Conservation (phyloP, 2,329 filamentous ascomycete genomes). For the Paraphoma chrysanthemicola region DNA sequence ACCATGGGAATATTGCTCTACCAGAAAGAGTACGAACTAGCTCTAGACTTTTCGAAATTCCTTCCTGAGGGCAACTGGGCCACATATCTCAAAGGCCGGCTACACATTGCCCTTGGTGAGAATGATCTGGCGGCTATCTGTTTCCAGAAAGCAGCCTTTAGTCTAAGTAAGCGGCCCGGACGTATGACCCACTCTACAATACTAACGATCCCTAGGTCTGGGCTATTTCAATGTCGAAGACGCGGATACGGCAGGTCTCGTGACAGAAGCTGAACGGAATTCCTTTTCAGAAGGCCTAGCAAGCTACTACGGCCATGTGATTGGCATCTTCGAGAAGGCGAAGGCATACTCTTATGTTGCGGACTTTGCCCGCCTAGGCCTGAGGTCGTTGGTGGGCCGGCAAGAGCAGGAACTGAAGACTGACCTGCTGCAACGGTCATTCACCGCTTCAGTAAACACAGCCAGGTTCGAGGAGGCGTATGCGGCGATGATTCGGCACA, state of each 20-base stretch:
- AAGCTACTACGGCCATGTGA: conserved; percentile 86
- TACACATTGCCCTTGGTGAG: conserved; percentile 76
- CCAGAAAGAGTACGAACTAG: conserved; percentile 56
- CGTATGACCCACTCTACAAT: neutral
- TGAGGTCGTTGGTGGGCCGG: conserved; percentile 49
- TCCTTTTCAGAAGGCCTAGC: conserved; percentile 75
- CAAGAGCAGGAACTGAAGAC: conserved; percentile 43
- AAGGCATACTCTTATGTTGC: conserved; percentile 81
- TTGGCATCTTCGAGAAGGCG: conserved; percentile 79
- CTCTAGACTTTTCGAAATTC: conserved; percentile 72
- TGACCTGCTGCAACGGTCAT: conserved; percentile 77
- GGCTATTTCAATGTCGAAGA: conserved; percentile 46
- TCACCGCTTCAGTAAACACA: conserved; percentile 80
- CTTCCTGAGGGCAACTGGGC: conserved; percentile 65
- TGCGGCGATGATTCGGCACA: conserved; percentile 75
- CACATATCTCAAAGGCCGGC: conserved; percentile 82
- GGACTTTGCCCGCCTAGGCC: conserved; percentile 79
- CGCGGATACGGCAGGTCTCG: conserved; percentile 60
- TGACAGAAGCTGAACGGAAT: conserved; percentile 76
- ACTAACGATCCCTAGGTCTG: conserved; percentile 36
- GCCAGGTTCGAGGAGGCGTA: conserved; percentile 85
- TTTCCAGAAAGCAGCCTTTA: conserved; percentile 84
- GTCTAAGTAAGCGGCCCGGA: conserved; percentile 69
- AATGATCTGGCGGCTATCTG: conserved; percentile 73
- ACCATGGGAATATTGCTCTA: conserved; percentile 55